Base-by-base conservation (phyloP, 306 rosid genomes). In the Datisca glomerata region DNA sequence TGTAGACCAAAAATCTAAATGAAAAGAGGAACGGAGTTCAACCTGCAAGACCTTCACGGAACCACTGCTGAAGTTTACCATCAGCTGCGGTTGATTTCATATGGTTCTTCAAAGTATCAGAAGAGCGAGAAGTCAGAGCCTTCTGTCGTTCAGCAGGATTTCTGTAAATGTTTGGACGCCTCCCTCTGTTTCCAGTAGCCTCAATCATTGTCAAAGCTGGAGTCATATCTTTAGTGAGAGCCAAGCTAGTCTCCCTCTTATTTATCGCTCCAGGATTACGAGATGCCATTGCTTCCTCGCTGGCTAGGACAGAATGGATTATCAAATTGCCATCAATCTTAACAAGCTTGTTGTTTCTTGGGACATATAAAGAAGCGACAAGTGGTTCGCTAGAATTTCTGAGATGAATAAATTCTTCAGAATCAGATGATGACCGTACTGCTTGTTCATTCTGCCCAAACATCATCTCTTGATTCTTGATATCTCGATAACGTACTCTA, bases 1-100 rank as follows among this genome's bases (percentile, higher is more conserved):
- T 21, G n/a, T 46, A 49, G 12, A 19, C 13, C 20, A 21, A 21
- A n/a, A 38, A 23, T 51, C 15, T 41, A 24, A 21, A 45, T 6
- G 0, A 46, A 17, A 23, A 8, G 29, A 31, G 27, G 54, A 42
- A 41, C 51, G 24, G 7, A 24, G 22, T 20, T 47, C 68, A 63
- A 86, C 96, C 96, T 66, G 93, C 94, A 64, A 80, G 65, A 6
- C 96, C 98, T 72, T 91, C 98, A n/a, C 74, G 87, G 65, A 91
- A 91, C 98, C 96, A 85, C 74, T 84, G 96, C 40, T 80, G 96
- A 56, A 80, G 79, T 60, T 64, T 78, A 46, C 98, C 94, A 75
- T 91, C 85, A 55, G 75, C 67, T n/a, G 76, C 58, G 17, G 73
- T 53, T 50, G 93, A 66, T 61, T 74, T 76, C 53, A 61, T 45